Base-by-base conservation (phyloP, 768 basidiomycete genomes). In the Tephrocybe sp. region DNA sequence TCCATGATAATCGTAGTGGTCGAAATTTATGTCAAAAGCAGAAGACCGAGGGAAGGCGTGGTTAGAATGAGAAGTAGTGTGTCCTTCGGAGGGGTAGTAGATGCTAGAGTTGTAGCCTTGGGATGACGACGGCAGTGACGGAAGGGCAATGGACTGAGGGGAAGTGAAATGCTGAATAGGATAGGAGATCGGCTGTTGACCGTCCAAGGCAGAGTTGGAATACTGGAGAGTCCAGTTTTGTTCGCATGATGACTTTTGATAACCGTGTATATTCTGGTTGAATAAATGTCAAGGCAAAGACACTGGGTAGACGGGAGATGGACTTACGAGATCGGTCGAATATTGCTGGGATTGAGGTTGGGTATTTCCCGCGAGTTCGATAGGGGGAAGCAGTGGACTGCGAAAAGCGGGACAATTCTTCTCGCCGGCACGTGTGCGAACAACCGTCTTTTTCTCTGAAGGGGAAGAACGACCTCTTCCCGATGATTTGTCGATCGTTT, bases 361-460 rank as follows among this genome's bases (percentile, higher is more conserved):
- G 16, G 16, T 22, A 30, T 5, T 45, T 26, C 19, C 43, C 3
- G 19, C 40, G 46, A 13, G 40, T 14, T 54, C 43, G 12, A 48
- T 36, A 10, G 68, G 65, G 14, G 68, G 65, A 2, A 67, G 49
- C 30, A 68, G 61, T 9, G 69, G 67, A 26, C 66, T 68, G 32
- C 63, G 60, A 46, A 69, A 68, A 13, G 60, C 60, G 32, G 64
- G 62, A 22, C 47, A 50, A 22, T 58, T 52, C 34, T 38, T 51
- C 20, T 39, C 20, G 5, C 45, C 35, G 13, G 47, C 34, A 20
- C 16, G 9, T 1, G 40, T 16, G 3, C 30, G 40, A 7, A 23
- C 31, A 7, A 31, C 17, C 30, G 52, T 54, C 39, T 54, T 58
- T 20, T 35, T 31, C 23, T 41, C 19, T 1, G 36, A 13, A 40